Evolutionary conservation across 345 rosid genomes (phyloP).

Genomic region (Eucalyptus curtisii): DNA sequence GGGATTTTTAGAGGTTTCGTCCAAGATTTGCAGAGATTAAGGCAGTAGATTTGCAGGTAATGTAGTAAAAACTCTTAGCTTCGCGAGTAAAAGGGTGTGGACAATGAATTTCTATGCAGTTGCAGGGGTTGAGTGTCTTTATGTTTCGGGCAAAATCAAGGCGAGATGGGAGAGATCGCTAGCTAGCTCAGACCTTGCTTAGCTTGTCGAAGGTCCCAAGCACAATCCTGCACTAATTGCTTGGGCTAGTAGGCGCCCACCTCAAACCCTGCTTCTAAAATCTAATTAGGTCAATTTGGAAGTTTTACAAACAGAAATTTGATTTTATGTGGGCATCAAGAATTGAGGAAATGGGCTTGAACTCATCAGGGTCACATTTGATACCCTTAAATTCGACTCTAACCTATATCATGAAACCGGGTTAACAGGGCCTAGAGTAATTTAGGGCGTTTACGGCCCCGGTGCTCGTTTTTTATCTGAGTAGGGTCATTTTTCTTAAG

Average conservation of each 20-base stretch:
- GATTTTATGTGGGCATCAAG: background rate
- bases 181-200: background rate
- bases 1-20: background rate
- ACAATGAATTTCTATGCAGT: background rate
- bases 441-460: background rate
- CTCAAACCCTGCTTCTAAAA: background rate
- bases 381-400: background rate
- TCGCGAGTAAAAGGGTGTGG: background rate
- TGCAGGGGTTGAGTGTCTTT: background rate
- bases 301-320: background rate
- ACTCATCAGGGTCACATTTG: background rate
- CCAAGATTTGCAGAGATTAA: background rate
- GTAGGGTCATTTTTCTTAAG: background rate
- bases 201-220: background rate
- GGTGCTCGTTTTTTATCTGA: fast-evolving
- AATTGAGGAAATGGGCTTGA: background rate
- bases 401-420: background rate
- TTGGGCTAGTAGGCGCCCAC: background rate
- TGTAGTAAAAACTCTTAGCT: background rate
- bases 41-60: background rate
- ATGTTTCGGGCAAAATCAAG: background rate
- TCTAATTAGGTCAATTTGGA: background rate
- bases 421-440: background rate
- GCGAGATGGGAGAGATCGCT: background rate
- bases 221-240: background rate